A percentile compares a stretch with the other conserved stretches of the same genome.
These are phyloP conservation scores for Pisolithus microcarpus DNA, from an alignment of 768 basidiomycete species.

Conservation along the genomic window DNA sequence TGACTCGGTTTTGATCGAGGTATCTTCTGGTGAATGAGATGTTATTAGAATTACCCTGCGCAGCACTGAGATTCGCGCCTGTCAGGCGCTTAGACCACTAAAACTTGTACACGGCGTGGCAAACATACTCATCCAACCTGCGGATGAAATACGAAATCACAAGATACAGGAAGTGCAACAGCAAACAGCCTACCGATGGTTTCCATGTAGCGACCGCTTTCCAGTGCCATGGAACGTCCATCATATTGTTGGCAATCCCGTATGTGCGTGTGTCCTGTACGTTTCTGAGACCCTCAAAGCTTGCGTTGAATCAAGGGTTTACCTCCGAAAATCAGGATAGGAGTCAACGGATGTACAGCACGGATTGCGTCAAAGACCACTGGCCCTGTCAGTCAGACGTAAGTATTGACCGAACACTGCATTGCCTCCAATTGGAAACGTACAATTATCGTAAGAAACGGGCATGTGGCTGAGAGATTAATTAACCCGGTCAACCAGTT, in stretches of 20 bases:
- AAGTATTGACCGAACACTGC: neutral
- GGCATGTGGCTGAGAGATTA: conserved; percentile 67
- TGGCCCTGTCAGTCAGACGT: conserved; percentile 43
- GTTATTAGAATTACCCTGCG: conserved; percentile 35
- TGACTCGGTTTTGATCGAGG: conserved; percentile 72
- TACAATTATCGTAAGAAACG: conserved; percentile 60
- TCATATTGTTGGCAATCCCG: conserved; percentile 72
- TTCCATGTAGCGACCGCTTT: conserved; percentile 89
- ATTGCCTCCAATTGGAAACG: conserved; percentile 8
- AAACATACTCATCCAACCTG: conserved; percentile 57
- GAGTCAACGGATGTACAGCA: conserved; percentile 61
- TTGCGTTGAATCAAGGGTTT: conserved; percentile 2
- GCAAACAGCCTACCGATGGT: conserved; percentile 55
- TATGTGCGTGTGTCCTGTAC: conserved; percentile 62
- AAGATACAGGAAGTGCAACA: neutral
- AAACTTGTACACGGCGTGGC: neutral
- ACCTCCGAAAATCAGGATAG: conserved; percentile 80
- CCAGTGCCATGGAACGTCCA: conserved; percentile 68
- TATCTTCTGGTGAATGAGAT: conserved; percentile 66
- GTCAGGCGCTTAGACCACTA: neutral
- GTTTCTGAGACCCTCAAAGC: neutral
- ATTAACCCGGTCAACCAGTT: neutral
- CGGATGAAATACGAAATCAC: neutral
- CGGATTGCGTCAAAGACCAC: conserved; percentile 69
- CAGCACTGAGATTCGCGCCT: conserved; percentile 44